Evolutionary conservation across 257 asterid species (phyloP).

Genomic region (Capsicum chinense): DNA sequence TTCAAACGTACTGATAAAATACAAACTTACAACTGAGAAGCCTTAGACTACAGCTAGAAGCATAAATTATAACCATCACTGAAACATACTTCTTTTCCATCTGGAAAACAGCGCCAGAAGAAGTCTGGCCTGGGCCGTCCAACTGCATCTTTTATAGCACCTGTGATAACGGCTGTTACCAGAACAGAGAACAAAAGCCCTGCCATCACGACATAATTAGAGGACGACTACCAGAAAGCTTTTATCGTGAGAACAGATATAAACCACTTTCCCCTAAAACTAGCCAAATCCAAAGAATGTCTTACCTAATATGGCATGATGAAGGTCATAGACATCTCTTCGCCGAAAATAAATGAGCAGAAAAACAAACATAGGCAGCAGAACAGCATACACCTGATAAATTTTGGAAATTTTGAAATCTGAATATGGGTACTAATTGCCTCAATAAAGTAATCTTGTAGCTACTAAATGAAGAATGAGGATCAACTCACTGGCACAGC

Average conservation of each 20-base stretch:
- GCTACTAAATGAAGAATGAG: slow-evolving; percentile 23
- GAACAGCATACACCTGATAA: slow-evolving; percentile 59
- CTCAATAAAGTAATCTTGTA: slow-evolving; percentile 23
- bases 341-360: slow-evolving; percentile 66
- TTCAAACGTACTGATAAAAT: slow-evolving; percentile 1
- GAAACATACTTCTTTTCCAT: slow-evolving; percentile 74
- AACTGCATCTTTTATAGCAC: slow-evolving; percentile 73
- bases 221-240: slow-evolving; percentile 4
- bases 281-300: background rate
- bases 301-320: slow-evolving; percentile 77
- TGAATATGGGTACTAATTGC: slow-evolving; percentile 16
- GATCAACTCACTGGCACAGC: slow-evolving; percentile 68
- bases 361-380: slow-evolving; percentile 64
- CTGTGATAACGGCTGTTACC: slow-evolving; percentile 71
- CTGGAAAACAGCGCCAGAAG: slow-evolving; percentile 97
- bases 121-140: slow-evolving; percentile 97
- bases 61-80: slow-evolving; percentile 29
- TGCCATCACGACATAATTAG: slow-evolving; percentile 35
- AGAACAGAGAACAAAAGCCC: slow-evolving; percentile 69
- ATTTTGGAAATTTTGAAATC: slow-evolving; percentile 21
- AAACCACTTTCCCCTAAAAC: background rate
- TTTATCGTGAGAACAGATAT: background rate
- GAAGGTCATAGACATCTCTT: slow-evolving; percentile 86
- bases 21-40: background rate
- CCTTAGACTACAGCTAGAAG: slow-evolving; percentile 19